phyloP scores from a whole-genome alignment of 371 early-diverging fungal species.

The Mucor circinelloides region DNA sequence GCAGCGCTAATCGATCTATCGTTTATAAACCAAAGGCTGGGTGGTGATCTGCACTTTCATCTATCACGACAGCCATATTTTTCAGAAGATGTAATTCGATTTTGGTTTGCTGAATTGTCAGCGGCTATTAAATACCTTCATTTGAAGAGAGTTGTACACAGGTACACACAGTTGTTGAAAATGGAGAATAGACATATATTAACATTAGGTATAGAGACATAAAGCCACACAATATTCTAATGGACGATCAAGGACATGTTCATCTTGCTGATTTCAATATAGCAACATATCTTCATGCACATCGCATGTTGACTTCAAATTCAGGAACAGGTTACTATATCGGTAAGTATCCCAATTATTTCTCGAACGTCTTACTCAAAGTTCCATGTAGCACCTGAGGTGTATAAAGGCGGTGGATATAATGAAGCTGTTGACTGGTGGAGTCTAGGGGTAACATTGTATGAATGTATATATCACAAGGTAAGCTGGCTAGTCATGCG shows the following conservation, averaged over 20 bases:
- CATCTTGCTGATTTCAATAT: constrained; percentile 86
- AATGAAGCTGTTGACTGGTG: constrained; percentile 87
- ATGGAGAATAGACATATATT: background rate
- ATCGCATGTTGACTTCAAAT: constrained; percentile 66
- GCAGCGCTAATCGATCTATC: background rate
- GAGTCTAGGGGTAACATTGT: constrained; percentile 88
- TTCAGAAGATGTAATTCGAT: constrained; percentile 72
- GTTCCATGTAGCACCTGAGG: constrained; percentile 72
- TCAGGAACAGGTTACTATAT: constrained; percentile 84
- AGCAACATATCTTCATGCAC: constrained; percentile 64
- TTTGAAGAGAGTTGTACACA: constrained; percentile 76
- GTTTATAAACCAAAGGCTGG: constrained; percentile 58
- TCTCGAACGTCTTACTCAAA: background rate
- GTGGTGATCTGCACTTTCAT: constrained; percentile 86
- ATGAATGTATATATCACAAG: constrained; percentile 66
- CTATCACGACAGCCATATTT: constrained; percentile 62
- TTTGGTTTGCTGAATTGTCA: constrained; percentile 80
- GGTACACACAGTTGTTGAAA: constrained; percentile 27
- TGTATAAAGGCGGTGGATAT: constrained; percentile 74
- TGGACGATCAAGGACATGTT: constrained; percentile 77
- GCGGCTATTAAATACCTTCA: constrained; percentile 80
- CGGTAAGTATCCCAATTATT: constrained; percentile 42
- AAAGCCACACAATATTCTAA: constrained; percentile 85
- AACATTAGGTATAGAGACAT: constrained; percentile 56
- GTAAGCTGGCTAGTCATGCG: constrained; percentile 18